These are phyloP conservation scores for Hyaloperonospora arabidopsidis DNA, from an alignment of 352 stramenopile species.

Conservation along the genomic window DNA sequence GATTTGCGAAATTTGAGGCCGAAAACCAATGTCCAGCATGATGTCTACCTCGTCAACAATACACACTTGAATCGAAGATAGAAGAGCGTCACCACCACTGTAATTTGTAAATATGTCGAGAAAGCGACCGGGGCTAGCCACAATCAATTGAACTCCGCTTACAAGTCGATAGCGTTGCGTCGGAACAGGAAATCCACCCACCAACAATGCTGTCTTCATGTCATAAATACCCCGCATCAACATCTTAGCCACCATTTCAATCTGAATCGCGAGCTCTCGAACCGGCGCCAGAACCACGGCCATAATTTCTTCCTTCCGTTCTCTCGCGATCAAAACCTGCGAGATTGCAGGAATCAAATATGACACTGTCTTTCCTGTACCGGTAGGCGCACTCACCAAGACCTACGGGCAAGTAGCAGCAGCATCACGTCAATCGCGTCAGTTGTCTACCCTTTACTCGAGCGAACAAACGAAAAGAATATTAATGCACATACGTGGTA, in stretches of 20 bases:
- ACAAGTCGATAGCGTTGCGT: conserved; percentile 57
- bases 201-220: conserved; percentile 62
- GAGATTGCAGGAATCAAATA: conserved; percentile 54
- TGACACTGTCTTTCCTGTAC: conserved; percentile 62
- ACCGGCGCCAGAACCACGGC: conserved; percentile 54
- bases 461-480: too few relatives aligned
- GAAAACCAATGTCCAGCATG: conserved; percentile 62
- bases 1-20: conserved; percentile 40
- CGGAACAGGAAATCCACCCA: conserved; percentile 58
- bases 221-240: conserved; percentile 45
- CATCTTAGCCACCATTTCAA: conserved; percentile 49
- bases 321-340: conserved; percentile 26
- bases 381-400: conserved; percentile 51
- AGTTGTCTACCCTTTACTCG: background rate
- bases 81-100: conserved; percentile 16
- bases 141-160: conserved; percentile 49
- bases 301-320: conserved; percentile 17
- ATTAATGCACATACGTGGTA: conserved; percentile 28
- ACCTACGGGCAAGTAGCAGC: conserved; percentile 25
- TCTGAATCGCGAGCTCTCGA: conserved; percentile 68
- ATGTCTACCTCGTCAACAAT: conserved; percentile 73
- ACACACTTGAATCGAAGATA: conserved; percentile 24
- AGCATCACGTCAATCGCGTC: background rate
- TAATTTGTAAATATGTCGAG: conserved; percentile 47
- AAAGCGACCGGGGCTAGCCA: conserved; percentile 58